Base-by-base conservation (phyloP, 1,284 basidiomycete genomes). In the Pseudozyma tsukubaensis region DNA sequence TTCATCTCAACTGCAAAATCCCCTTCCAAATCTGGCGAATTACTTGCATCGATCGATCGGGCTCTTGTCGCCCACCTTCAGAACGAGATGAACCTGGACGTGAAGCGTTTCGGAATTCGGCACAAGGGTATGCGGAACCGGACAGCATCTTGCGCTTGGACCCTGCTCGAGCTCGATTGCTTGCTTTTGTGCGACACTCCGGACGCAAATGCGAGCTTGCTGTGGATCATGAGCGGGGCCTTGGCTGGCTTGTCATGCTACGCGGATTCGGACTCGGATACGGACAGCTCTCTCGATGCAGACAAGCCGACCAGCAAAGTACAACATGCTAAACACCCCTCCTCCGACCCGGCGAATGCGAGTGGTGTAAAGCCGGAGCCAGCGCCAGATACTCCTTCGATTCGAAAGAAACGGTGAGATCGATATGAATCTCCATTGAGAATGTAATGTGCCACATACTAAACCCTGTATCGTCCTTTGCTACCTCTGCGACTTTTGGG, bases 211-310 rank as follows among this genome's bases (percentile, higher is more conserved):
- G 59, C 51, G 53, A n/a, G 29, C 19, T 24, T 0, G 16, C 9
- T 18, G 24, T 49, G 13, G 32, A 59, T 4, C 11, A 70, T 70
- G 67, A 70, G 56, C 53, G 53, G 19, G 21, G 52, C 57, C 12
- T 52, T 63, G 13, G 35, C 57, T 50, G 50, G 52, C 21, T 52
- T 70, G 6, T 55, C 61, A 12, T 52, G 50, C 39, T 72, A 72
- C 34, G 37, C 45, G 18, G 64, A 67, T 47, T 67, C 63, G 1
- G 56, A 67, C 4, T 58, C 59, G 9, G 59, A 53, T 10, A 58
- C 40, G 37, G 43, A 7, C 1, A 6, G 12, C 5, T 29, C 29
- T 18, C 36, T 21, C 43, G 43, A 44, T 24, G 3, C 7, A 9
- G 37, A 48, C 35, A n/a, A n/a, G n/a, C n/a, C n/a, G n/a, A n/a